These are phyloP conservation scores for Phytophthora foliorum DNA, from an alignment of 352 stramenopile species.

Conservation along the genomic window DNA sequence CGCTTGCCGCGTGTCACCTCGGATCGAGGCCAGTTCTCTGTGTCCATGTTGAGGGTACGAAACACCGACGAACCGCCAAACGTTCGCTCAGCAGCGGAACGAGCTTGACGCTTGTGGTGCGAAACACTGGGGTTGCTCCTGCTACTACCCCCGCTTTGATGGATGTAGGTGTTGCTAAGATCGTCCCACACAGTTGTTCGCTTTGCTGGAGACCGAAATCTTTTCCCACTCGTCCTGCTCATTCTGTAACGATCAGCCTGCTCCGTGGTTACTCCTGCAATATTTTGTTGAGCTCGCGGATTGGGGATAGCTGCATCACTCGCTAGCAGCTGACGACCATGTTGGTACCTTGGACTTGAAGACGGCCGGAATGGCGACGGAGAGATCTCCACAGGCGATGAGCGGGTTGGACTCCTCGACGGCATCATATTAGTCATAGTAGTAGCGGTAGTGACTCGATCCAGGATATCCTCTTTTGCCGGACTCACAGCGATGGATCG, in stretches of 20 bases:
- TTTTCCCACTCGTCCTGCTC: slow-evolving; percentile 40
- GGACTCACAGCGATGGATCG: slow-evolving; percentile 33
- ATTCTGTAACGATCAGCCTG: slow-evolving; percentile 44
- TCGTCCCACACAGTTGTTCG: slow-evolving; percentile 34
- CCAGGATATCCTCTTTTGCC: slow-evolving; percentile 36
- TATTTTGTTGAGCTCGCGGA: slow-evolving; percentile 12
- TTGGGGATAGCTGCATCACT: slow-evolving; percentile 22
- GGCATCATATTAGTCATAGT: neutral
- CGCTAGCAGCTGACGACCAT: slow-evolving; percentile 33
- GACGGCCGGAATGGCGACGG: slow-evolving; percentile 17
- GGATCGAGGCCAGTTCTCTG: slow-evolving; percentile 19
- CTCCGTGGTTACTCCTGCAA: slow-evolving; percentile 41
- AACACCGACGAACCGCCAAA: slow-evolving; percentile 35
- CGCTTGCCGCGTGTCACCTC: slow-evolving; percentile 29
- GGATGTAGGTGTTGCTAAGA: slow-evolving; percentile 32
- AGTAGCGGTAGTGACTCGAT: slow-evolving; percentile 18
- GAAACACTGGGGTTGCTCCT: slow-evolving; percentile 17
- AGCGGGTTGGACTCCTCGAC: neutral
- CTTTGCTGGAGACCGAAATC: slow-evolving; percentile 34
- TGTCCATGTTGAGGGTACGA: slow-evolving; percentile 37
- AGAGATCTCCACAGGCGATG: slow-evolving; percentile 5
- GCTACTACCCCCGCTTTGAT: slow-evolving; percentile 19
- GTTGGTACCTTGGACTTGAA: slow-evolving; percentile 34
- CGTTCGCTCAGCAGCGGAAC: slow-evolving; percentile 26
- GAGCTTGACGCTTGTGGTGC: slow-evolving; percentile 28